Evolutionary conservation across 352 stramenopile species (phyloP).

Genomic region (Nannochloropsis limnetica): DNA sequence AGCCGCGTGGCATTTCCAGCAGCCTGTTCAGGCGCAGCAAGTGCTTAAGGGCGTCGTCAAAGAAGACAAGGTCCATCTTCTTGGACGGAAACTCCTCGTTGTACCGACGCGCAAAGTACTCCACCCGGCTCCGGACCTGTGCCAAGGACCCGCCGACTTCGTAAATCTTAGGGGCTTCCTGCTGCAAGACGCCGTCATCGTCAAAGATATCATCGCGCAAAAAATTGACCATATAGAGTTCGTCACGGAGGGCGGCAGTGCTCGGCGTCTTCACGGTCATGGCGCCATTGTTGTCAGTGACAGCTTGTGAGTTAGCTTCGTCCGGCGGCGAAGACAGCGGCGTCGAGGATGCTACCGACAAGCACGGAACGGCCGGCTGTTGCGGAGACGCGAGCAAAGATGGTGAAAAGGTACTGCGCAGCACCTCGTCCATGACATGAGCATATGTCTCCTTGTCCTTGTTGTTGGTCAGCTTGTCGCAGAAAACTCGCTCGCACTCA

Average conservation of each 20-base stretch:
- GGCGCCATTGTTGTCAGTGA: not conserved
- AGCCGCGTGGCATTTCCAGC: slow-evolving; percentile 89
- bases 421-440: not conserved
- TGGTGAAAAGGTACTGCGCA: not conserved
- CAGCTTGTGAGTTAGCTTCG: not conserved
- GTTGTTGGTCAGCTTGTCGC: slow-evolving; percentile 90
- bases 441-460: slow-evolving; percentile 56
- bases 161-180: slow-evolving; percentile 90
- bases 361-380: not conserved
- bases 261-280: not conserved
- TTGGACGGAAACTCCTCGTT: slow-evolving; percentile 90
- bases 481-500: slow-evolving; percentile 91
- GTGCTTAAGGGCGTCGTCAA: slow-evolving; percentile 93
- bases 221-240: slow-evolving; percentile 93
- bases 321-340: not conserved
- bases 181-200: slow-evolving; percentile 81
- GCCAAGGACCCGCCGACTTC: slow-evolving; percentile 82
- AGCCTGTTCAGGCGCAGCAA: slow-evolving; percentile 87
- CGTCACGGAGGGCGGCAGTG: slow-evolving; percentile 35
- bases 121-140: slow-evolving; percentile 76
- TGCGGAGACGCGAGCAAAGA: not conserved
- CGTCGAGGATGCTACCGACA: not conserved
- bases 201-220: slow-evolving; percentile 90
- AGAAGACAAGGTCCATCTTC: slow-evolving; percentile 93
- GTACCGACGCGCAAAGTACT: slow-evolving; percentile 90